These are phyloP conservation scores for Claviceps citrina DNA, from an alignment of 2,329 filamentous ascomycete genomes.

Conservation along the genomic window DNA sequence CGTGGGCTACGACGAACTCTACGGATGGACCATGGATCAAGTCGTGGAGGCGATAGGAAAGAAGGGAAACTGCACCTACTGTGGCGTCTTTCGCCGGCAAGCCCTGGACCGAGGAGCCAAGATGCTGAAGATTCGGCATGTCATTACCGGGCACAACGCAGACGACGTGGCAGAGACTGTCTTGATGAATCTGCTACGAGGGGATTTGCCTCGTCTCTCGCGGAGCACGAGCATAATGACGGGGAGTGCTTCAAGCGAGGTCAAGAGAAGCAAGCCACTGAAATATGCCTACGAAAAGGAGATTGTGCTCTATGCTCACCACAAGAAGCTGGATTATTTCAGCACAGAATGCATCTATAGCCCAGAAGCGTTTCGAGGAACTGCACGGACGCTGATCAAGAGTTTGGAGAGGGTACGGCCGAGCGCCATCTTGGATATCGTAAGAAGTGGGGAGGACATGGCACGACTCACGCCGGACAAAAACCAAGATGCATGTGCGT, in stretches of 20 bases:
- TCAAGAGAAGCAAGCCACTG: conserved; percentile 88
- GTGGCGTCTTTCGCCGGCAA: conserved; percentile 87
- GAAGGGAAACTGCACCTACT: conserved; percentile 98
- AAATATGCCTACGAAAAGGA: conserved; percentile 99
- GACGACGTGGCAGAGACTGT: conserved; percentile 96
- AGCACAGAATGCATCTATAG: conserved; percentile 98
- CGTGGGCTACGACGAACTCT: conserved; percentile 82
- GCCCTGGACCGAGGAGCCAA: conserved; percentile 86
- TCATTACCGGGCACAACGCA: conserved; percentile 94
- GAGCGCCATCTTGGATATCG: conserved; percentile 88
- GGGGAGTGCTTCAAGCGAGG: conserved; percentile 60
- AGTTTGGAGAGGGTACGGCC: conserved; percentile 85
- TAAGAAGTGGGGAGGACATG: conserved; percentile 92
- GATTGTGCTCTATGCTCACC: conserved; percentile 92
- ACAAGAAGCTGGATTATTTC: conserved; percentile 95
- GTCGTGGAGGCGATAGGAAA: conserved; percentile 93
- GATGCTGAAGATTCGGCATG: conserved; percentile 73
- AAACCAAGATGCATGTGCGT: conserved; percentile 19
- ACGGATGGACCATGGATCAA: conserved; percentile 99
- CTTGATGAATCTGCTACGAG: conserved; percentile 88
- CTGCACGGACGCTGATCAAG: conserved; percentile 82
- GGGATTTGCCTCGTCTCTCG: conserved; percentile 74
- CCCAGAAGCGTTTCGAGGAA: conserved; percentile 89
- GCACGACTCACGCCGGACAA: conserved; percentile 47
- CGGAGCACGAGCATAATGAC: conserved; percentile 84